Evolutionary conservation across 805 yeast species (phyloP).

Genomic region (Zygoascus biomembranicola): DNA sequence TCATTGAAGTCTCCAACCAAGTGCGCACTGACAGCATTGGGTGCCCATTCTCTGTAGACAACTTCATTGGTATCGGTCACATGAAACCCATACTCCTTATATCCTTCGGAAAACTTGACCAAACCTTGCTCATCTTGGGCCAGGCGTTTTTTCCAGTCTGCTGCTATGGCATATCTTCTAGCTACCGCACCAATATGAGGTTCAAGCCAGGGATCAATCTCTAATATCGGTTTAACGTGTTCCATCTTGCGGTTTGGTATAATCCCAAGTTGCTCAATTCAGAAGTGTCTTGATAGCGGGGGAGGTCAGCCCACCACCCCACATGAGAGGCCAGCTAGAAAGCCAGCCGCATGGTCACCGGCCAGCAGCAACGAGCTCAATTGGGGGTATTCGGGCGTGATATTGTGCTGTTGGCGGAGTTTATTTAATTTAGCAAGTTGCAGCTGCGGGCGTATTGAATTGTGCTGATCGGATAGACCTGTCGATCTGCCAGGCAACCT

Average conservation of each 20-base stretch:
- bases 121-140: constrained; percentile 57
- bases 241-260: neutral
- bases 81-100: constrained; percentile 69
- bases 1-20: constrained; percentile 88
- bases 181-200: constrained; percentile 65
- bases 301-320: neutral
- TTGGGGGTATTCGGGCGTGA: no score
- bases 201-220: constrained; percentile 77
- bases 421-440: no score
- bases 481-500: no score
- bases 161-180: constrained; percentile 58
- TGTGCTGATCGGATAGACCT: no score
- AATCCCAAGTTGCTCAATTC: neutral
- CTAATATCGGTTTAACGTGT: constrained; percentile 1
- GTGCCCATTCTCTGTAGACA: constrained; percentile 77
- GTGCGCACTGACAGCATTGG: constrained; percentile 67
- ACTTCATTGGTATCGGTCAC: constrained; percentile 47
- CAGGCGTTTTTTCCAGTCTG: constrained; percentile 52
- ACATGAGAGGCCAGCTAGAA: neutral
- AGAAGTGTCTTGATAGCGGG: neutral
- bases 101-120: constrained; percentile 64
- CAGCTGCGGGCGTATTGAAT: no score
- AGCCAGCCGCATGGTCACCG: neutral
- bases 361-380: neutral
- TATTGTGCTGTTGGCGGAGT: no score